Evolutionary conservation across 2,329 filamentous ascomycete genomes (phyloP), one percentile per base, ranked within the genome.

Genomic region (Epichloe uncinata): DNA sequence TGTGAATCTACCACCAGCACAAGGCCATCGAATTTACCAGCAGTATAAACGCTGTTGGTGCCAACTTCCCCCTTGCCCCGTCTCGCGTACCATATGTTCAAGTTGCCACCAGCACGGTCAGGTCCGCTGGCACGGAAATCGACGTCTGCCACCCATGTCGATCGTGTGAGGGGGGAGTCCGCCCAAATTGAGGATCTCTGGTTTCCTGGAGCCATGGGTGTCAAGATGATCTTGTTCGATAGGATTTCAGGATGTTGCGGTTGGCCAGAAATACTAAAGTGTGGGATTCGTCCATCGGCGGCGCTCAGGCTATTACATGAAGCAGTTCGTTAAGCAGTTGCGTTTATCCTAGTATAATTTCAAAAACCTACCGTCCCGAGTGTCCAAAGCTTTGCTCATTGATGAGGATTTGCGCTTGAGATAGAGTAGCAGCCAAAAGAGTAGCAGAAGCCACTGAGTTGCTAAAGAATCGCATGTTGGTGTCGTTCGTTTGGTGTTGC

Each of bases 211-310:
- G 82, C 82, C 13, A 89, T 83, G 11, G 93, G 91, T 1, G 93
- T 98, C 51, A 98, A 78, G 63, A 98, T 85, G 52, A 97, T 64
- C 65, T 90, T 88, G 73, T 97, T 91, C 57, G 89, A 95, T 52
- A 96, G 79, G 53, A 84, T 66, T 60, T 84, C 77, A 56, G 80
- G 79, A 36, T 66, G 57, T 54, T 69, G 63, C 30, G 79, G 78
- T 42, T 70, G 71, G 62, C 79, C 79, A 50, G 73, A 68, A 53
- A 80, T 64, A 51, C 67, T 63, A 61, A 78, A 83, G 62, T 75
- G 68, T 53, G 78, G 76, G 46, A 83, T 68, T 49, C 66, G 64
- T 26, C 68, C 66, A 47, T 51, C 52, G 37, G 35, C 42, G 36
- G 48, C 18, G 26, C 44, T 30, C 15, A 53, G 33, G 18, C 51